phyloP scores from a whole-genome alignment of 345 rosid genomes.

The Erodium maritimum region DNA sequence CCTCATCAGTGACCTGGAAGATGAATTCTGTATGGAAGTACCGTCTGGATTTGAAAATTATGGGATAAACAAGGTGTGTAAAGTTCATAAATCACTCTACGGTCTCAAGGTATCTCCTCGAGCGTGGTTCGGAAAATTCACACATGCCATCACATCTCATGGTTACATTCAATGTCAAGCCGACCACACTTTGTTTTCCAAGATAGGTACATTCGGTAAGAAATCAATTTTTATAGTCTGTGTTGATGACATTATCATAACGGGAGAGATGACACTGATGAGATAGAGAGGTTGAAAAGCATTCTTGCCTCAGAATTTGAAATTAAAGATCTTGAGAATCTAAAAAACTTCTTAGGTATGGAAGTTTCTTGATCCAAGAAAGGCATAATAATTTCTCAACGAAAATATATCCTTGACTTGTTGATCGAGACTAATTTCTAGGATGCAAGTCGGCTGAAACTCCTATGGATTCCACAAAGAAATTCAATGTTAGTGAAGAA shows the following conservation, averaged over 20 bases:
- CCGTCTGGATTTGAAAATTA: not conserved
- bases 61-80: too few relatives aligned
- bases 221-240: too few relatives aligned
- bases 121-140: not conserved
- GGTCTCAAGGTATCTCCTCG: not conserved
- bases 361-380: not conserved
- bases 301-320: not conserved
- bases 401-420: too few relatives aligned
- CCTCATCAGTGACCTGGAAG: not conserved
- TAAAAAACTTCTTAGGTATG: not conserved
- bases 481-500: not conserved
- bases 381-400: not conserved
- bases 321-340: not conserved
- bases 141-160: not conserved
- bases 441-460: not conserved
- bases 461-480: not conserved
- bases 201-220: too few relatives aligned
- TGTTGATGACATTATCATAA: too few relatives aligned
- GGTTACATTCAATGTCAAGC: too few relatives aligned
- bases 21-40: constrained; percentile 1
- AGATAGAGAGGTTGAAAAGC: not conserved
- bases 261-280: not conserved
- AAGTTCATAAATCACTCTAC: too few relatives aligned
- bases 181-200: too few relatives aligned
- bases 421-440: not conserved